Percentiles rank a stretch among this genome's conserved stretches.
Conservation (phyloP, 192 early-diverging fungal genomes). For the Backusella liffmaniae region DNA sequence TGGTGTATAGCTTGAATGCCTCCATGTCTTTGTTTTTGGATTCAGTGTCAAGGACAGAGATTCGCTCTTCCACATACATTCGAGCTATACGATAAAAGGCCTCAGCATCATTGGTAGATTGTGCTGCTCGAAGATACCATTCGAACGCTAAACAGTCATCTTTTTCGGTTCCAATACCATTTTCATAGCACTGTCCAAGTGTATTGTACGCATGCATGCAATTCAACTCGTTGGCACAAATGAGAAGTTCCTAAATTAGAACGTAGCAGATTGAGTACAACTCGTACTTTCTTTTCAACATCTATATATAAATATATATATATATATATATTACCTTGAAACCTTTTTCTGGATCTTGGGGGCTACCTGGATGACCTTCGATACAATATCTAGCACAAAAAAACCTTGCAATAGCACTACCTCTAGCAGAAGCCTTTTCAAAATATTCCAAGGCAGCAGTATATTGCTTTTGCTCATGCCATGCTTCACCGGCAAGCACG, state of each 20-base stretch:
- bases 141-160: slow-evolving; percentile 7
- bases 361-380: slow-evolving; percentile 21
- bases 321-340: slow-evolving; percentile 15
- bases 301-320: background rate
- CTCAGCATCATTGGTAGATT: slow-evolving; percentile 23
- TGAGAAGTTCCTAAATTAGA: slow-evolving; percentile 17
- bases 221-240: slow-evolving; percentile 28
- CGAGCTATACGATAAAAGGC: slow-evolving; percentile 31
- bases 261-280: background rate
- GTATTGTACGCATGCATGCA: slow-evolving; percentile 29
- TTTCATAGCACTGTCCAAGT: slow-evolving; percentile 36
- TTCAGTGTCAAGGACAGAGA: background rate
- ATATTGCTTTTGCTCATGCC: slow-evolving; percentile 30
- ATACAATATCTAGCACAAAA: slow-evolving; percentile 30
- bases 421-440: slow-evolving; percentile 25
- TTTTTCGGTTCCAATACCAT: slow-evolving; percentile 21
- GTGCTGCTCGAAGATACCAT: slow-evolving; percentile 32
- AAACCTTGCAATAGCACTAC: slow-evolving; percentile 20
- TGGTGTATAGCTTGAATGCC: background rate
- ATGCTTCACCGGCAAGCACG: slow-evolving; percentile 29
- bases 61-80: slow-evolving; percentile 7
- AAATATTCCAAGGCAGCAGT: slow-evolving; percentile 27
- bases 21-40: background rate
- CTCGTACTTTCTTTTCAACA: background rate
- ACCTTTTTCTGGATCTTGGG: slow-evolving; percentile 18